A percentile compares a stretch with the other conserved stretches of the same genome.
Conservation (phyloP, 805 yeast species). For the Suhomyces sp. region DNA sequence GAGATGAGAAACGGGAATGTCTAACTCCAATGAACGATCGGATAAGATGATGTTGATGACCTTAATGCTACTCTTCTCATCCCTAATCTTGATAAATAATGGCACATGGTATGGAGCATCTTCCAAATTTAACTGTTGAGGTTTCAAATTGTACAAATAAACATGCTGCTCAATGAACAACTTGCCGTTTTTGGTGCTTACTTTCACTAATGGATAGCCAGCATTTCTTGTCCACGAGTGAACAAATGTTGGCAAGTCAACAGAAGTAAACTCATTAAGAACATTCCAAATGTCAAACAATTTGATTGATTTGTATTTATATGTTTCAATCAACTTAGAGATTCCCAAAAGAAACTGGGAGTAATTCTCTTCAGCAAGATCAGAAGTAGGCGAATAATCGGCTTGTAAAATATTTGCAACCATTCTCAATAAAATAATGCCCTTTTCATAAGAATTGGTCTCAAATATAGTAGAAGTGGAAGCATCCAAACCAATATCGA, state of each 20-base stretch:
- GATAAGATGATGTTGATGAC: conserved; percentile 40
- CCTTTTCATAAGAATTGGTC: conserved; percentile 55
- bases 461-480: conserved; percentile 47
- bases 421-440: conserved; percentile 55
- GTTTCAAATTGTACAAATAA: conserved; percentile 25
- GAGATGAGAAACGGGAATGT: conserved; percentile 28
- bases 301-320: conserved; percentile 40
- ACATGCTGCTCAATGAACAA: conserved; percentile 39
- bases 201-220: conserved; percentile 56
- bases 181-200: conserved; percentile 22
- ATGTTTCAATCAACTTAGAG: conserved; percentile 34
- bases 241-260: conserved; percentile 50
- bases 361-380: conserved; percentile 17
- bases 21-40: conserved; percentile 38
- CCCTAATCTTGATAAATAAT: conserved; percentile 37
- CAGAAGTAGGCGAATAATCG: conserved; percentile 13
- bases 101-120: conserved; percentile 66
- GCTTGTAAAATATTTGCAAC: conserved; percentile 42
- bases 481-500: conserved; percentile 19
- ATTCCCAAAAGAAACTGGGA: conserved; percentile 31
- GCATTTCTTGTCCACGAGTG: conserved; percentile 60
- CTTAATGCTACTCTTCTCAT: conserved; percentile 26
- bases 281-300: conserved; percentile 54
- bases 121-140: conserved; percentile 37
- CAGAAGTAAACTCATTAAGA: conserved; percentile 28